These are phyloP conservation scores for Byssothecium circinans DNA, from an alignment of 2,329 filamentous ascomycete species.

Conservation along the genomic window DNA sequence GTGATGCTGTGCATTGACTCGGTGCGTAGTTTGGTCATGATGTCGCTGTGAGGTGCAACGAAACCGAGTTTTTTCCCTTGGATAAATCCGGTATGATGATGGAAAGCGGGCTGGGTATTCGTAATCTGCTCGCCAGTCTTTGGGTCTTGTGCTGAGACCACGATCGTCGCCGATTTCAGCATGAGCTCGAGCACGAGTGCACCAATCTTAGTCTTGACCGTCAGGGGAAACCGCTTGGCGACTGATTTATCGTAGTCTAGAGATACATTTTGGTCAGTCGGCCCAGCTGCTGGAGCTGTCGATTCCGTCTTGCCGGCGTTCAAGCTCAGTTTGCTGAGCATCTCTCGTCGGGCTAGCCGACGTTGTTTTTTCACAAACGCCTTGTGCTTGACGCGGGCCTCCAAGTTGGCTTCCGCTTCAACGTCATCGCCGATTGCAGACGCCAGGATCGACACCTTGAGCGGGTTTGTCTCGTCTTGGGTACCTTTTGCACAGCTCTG, in stretches of 20 bases:
- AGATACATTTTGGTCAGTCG: not conserved
- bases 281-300: not conserved
- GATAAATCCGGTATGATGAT: constrained; percentile 67
- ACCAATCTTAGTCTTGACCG: constrained; percentile 67
- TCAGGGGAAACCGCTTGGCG: constrained; percentile 52
- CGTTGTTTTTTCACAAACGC: constrained; percentile 28
- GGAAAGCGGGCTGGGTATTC: constrained; percentile 77
- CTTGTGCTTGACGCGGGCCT: constrained; percentile 19
- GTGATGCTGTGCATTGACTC: constrained; percentile 76
- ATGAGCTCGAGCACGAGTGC: constrained; percentile 64
- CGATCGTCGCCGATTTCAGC: constrained; percentile 62
- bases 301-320: constrained; percentile 9
- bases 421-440: constrained; percentile 28
- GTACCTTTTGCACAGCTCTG: constrained; percentile 17
- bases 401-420: constrained; percentile 21
- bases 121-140: constrained; percentile 63
- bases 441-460: constrained; percentile 31
- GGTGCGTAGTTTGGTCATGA: constrained; percentile 67
- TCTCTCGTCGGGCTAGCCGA: constrained; percentile 28
- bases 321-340: constrained; percentile 42
- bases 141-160: constrained; percentile 62
- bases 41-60: constrained; percentile 67
- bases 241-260: constrained; percentile 2
- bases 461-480: constrained; percentile 9
- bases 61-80: constrained; percentile 76